Conservation (phyloP, 495 filamentous ascomycete genomes). For the Corynascus novoguineensis region DNA sequence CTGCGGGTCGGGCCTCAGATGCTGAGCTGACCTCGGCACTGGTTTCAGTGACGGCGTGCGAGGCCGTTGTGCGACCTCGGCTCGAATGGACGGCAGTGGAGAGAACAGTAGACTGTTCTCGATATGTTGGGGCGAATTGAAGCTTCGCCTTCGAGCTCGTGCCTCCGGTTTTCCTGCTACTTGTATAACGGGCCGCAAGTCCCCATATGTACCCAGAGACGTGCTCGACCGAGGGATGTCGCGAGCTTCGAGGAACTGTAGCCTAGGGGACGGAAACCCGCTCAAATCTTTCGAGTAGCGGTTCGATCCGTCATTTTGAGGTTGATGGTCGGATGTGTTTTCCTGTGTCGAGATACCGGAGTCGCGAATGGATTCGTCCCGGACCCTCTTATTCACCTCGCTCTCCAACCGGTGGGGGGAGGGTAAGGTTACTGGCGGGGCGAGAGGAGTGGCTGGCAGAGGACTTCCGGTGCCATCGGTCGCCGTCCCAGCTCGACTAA, state of each 20-base stretch:
- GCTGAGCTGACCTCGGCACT: slow-evolving; percentile 25
- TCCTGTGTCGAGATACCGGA: not conserved
- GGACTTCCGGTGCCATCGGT: slow-evolving; percentile 6
- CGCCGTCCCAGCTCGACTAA: slow-evolving; percentile 1
- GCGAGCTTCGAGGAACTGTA: not conserved
- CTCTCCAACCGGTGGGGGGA: slow-evolving; percentile 12
- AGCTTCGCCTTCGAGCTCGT: slow-evolving; percentile 22
- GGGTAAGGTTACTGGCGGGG: slow-evolving; percentile 26
- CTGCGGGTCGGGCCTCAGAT: slow-evolving; percentile 26
- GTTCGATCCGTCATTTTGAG: not conserved
- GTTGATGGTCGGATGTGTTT: not conserved
- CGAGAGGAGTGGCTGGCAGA: slow-evolving; percentile 21
- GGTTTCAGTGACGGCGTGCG: slow-evolving; percentile 26
- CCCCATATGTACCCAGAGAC: slow-evolving; percentile 22
- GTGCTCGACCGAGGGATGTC: slow-evolving; percentile 20
- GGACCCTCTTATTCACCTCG: not conserved
- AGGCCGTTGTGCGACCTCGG: slow-evolving; percentile 19
- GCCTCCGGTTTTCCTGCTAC: not conserved
- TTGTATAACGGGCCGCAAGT: slow-evolving; percentile 2
- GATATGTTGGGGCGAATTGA: slow-evolving; percentile 17
- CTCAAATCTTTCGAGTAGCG: not conserved
- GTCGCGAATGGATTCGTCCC: not conserved
- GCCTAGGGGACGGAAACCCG: not conserved
- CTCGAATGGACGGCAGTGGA: slow-evolving; percentile 6
- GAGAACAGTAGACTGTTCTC: slow-evolving; percentile 2